Evolutionary conservation across 495 filamentous ascomycete genomes (phyloP), one percentile per base, ranked within the genome.

Genomic region (Podospora pseudocomata): DNA sequence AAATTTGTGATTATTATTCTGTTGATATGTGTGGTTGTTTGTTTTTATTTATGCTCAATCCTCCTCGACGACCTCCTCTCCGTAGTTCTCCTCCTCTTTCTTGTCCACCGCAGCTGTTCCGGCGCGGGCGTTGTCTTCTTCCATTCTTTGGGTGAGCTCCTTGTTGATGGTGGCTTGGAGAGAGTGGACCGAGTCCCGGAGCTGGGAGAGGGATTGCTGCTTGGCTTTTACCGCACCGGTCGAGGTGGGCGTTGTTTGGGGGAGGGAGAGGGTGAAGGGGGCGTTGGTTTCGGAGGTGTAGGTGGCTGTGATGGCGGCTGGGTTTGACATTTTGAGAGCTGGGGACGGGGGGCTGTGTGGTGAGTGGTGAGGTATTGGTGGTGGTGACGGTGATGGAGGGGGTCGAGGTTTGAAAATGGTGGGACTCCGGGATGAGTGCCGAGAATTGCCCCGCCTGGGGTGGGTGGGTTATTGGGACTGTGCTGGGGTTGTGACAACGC

Each of bases 71-170:
- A 88, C 87, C 72, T 96, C 92, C 79, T 94, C 92, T 53, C 90
- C 93, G 72, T 95, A 96, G 69, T 91, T 91, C 68, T 92, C 92
- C 70, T 96, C 94, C 74, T 93, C 93, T 68, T 87, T 86, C 30
- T 82, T 93, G 73, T 94, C 95, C 68, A 90, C 89, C 66, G 90
- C 91, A 70, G 91, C 91, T 2, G 65, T 74, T 60, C 78, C 77
- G 39, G 20, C 62, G 23, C 74, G 73, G 18, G 73, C 75, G 69
- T 92, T 94, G 72, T 97, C 95, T 70, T 92, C 90, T 65, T 94
- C 93, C 94, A 99, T 99, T 54, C 88, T 86, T 69, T 81, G 78
- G 26, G 95, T 99, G 69, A 99, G 83, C 74, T 93, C 92, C 34
- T 78, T 80, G 80, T 99, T 99, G 74, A 97, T 82, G 18, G 87